phyloP scores from a whole-genome alignment of 768 basidiomycete genomes.

The Leccinum longicurvipes region DNA sequence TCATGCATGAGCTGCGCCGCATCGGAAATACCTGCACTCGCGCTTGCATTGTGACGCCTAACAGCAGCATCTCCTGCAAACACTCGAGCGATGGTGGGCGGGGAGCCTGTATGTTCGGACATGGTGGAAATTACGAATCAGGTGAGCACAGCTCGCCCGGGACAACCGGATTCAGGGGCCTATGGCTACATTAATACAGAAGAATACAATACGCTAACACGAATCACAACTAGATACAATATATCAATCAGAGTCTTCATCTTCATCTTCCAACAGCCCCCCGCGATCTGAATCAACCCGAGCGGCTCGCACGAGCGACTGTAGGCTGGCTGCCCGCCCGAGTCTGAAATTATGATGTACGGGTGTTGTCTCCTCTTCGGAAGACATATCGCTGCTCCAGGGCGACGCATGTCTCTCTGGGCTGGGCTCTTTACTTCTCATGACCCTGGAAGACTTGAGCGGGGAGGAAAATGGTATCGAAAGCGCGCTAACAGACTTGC shows the following conservation, averaged over 20 bases:
- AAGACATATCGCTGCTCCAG: constrained; percentile 64
- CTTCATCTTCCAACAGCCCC: constrained; percentile 17
- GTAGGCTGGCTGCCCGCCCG: constrained; percentile 6
- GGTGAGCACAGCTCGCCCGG: neutral
- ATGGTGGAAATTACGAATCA: constrained; percentile 4
- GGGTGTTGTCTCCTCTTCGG: constrained; percentile 39
- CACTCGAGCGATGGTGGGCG: constrained; percentile 16
- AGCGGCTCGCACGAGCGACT: constrained; percentile 2
- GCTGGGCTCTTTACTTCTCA: constrained; percentile 24
- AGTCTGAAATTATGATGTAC: constrained; percentile 11
- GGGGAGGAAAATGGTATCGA: constrained; percentile 34
- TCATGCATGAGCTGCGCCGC: constrained; percentile 36
- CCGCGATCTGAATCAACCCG: constrained; percentile 19
- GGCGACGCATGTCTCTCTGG: constrained; percentile 33
- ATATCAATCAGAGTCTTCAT: constrained; percentile 16
- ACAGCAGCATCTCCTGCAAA: constrained; percentile 15
- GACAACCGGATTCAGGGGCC: constrained; percentile 15
- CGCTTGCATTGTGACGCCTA: constrained; percentile 21
- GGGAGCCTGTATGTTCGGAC: neutral
- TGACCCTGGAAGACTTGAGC: constrained; percentile 20
- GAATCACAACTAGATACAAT: neutral
- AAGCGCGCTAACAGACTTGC: constrained; percentile 45
- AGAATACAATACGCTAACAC: neutral
- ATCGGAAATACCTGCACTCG: constrained; percentile 15
- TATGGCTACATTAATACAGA: constrained; percentile 1